A percentile compares a stretch with the other conserved stretches of the same genome.
phyloP scores from a whole-genome alignment of 805 yeast genomes.

The Pichia cephalocereana region DNA sequence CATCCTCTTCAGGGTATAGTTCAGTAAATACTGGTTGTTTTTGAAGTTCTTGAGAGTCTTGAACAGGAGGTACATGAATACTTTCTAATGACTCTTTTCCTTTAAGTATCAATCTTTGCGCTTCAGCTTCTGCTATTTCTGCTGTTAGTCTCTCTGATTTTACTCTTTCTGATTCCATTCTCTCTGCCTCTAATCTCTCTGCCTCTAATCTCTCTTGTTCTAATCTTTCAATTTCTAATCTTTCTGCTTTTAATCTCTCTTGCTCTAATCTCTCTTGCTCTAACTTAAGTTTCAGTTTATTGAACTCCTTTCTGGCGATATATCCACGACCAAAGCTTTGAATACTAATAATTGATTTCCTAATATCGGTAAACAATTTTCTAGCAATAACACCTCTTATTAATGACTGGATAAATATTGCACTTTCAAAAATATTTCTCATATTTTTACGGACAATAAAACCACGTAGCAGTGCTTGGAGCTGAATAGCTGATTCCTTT shows the following conservation, averaged over 20 bases:
- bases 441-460: slow-evolving; percentile 42
- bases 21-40: neutral
- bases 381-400: neutral
- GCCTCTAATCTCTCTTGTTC: neutral
- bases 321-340: slow-evolving; percentile 33
- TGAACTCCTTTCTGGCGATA: slow-evolving; percentile 49
- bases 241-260: slow-evolving; percentile 28
- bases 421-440: slow-evolving; percentile 46
- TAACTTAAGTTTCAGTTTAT: slow-evolving; percentile 70
- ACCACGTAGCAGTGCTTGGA: slow-evolving; percentile 62
- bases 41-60: neutral
- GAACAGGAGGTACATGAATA: neutral
- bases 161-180: slow-evolving; percentile 3
- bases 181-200: neutral
- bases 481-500: slow-evolving; percentile 40
- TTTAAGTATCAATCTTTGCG: neutral
- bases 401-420: slow-evolving; percentile 48
- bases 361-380: neutral
- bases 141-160: neutral
- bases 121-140: slow-evolving; percentile 2
- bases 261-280: slow-evolving; percentile 46
- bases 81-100: neutral
- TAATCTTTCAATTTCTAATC: neutral
- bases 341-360: neutral
- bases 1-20: neutral